Base-by-base conservation (phyloP, 371 early-diverging fungal species). In the Mucor plumbeus region DNA sequence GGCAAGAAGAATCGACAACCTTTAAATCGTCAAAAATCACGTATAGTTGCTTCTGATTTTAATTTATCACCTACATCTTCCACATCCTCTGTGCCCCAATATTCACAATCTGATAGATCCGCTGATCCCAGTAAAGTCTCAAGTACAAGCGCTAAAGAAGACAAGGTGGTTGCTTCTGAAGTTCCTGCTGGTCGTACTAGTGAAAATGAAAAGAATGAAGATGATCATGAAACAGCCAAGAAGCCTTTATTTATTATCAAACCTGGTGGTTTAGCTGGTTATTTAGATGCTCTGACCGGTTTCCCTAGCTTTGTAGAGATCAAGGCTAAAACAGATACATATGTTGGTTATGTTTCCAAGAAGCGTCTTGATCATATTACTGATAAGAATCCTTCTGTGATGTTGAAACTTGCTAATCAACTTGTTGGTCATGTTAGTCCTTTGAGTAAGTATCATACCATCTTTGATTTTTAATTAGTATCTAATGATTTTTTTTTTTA, bases 201-300 rank as follows among this genome's bases (percentile, higher is more conserved):
- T 31, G 58, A 65, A 34, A 64, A 62, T 11, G 58, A 66, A 7
- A 15, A 72, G 21, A 66, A 68, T 4, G 62, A 69, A 15, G 65
- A 67, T 31, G 58, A 67, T 41, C 57, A 65, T 9, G 66, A 69
- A 17, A 76, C 68, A 40, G 64, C 48, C 39, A 71, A 79, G 33
- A 80, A 80, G 40, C 87, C 89, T 3, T 60, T 90, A 64, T 95
- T 92, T 71, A 75, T 85, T 34, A 89, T 97, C 59, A 77, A 87
- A 17, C 90, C 95, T 1, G 97, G 98, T 64, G 94, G 95, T 5
- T 47, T 99, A 7, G 96, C 94, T 0, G 97, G 97, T 1, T 98
- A 98, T 72, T 75, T 98, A 44, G 87, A 94, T 13, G 94, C 97
- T 5, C 67, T 99, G 54, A 96, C 95, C 3, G 96, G 95, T 17